A percentile compares a stretch with the other conserved stretches of the same genome.
These are phyloP conservation scores for Globisporangium spiculum DNA, from an alignment of 352 stramenopile genomes.

Conservation along the genomic window DNA sequence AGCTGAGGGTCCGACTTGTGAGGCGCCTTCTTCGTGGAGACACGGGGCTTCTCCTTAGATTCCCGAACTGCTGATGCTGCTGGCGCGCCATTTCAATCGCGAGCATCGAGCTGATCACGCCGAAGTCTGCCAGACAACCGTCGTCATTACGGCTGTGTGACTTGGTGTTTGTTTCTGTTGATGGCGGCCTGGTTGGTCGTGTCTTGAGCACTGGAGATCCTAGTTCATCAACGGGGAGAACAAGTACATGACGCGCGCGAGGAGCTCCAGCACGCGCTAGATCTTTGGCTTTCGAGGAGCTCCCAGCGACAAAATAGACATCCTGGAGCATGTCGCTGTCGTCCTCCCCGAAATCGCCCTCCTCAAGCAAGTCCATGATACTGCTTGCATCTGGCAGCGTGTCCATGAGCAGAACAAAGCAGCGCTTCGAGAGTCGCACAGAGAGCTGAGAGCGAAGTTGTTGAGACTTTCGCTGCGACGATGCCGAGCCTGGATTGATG, in stretches of 20 bases:
- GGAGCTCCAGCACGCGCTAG: conserved; percentile 25
- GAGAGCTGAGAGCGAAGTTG: conserved; percentile 3
- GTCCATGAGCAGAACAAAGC: conserved; percentile 20
- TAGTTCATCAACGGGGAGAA: conserved; percentile 19
- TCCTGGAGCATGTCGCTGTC: conserved; percentile 23
- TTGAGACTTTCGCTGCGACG: not conserved
- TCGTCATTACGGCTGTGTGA: conserved; percentile 22
- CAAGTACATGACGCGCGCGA: conserved; percentile 28
- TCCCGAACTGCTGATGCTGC: conserved; percentile 5
- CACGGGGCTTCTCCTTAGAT: conserved; percentile 5
- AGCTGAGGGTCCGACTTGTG: conserved; percentile 19
- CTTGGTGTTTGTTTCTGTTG: conserved; percentile 8
- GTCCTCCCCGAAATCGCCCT: conserved; percentile 3
- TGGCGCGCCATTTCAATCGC: conserved; percentile 30
- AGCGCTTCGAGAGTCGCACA: not conserved
- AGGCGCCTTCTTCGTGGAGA: conserved; percentile 22
- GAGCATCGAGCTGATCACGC: conserved; percentile 37
- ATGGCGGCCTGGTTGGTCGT: not conserved
- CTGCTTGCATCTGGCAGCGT: conserved; percentile 22
- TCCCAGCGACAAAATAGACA: conserved; percentile 34
- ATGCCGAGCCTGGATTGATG: not conserved
- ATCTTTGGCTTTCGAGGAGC: conserved; percentile 25
- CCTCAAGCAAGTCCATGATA: conserved; percentile 22
- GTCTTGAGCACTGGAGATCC: not conserved
- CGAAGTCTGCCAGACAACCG: conserved; percentile 32